Evolutionary conservation across 1,139 yeast genomes (phyloP).

Genomic region (Wickerhamomyces sp.): DNA sequence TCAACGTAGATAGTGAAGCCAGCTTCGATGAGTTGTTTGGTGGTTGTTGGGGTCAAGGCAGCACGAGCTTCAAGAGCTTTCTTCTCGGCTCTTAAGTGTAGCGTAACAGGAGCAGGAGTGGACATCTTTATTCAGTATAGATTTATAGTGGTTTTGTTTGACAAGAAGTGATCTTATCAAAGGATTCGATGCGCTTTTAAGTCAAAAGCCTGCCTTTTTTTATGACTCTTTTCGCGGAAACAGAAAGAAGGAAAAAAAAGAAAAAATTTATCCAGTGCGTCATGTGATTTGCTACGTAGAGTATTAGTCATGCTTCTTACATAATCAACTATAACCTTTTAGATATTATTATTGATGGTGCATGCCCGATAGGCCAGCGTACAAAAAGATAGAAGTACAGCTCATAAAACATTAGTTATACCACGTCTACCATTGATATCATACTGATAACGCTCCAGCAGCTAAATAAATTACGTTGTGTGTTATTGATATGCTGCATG

Average conservation of each 20-base stretch:
- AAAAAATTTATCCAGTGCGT: background rate
- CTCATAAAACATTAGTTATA: too few species aligned
- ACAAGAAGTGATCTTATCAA: too few species aligned
- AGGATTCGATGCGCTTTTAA: background rate
- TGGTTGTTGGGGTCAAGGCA: slow-evolving; percentile 88
- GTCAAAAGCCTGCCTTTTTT: slow-evolving; percentile 1
- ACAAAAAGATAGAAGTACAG: too few species aligned
- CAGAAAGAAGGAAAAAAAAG: background rate
- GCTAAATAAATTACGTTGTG: too few species aligned
- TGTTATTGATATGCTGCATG: too few species aligned
- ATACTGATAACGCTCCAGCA: too few species aligned
- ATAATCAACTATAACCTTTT: too few species aligned
- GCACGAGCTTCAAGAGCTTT: slow-evolving; percentile 98
- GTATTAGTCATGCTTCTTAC: too few species aligned
- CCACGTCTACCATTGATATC: too few species aligned
- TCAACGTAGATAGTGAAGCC: slow-evolving; percentile 90
- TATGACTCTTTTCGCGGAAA: slow-evolving; percentile 5
- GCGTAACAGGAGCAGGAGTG: slow-evolving; percentile 37
- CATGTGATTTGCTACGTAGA: background rate
- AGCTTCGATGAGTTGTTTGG: slow-evolving; percentile 76
- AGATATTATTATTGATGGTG: too few species aligned
- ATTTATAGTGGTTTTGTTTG: background rate
- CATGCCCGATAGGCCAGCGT: too few species aligned
- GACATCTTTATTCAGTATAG: background rate
- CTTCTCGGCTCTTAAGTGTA: slow-evolving; percentile 91